Base-by-base conservation (phyloP, 352 stramenopile species). In the Phytophthora melonis region DNA sequence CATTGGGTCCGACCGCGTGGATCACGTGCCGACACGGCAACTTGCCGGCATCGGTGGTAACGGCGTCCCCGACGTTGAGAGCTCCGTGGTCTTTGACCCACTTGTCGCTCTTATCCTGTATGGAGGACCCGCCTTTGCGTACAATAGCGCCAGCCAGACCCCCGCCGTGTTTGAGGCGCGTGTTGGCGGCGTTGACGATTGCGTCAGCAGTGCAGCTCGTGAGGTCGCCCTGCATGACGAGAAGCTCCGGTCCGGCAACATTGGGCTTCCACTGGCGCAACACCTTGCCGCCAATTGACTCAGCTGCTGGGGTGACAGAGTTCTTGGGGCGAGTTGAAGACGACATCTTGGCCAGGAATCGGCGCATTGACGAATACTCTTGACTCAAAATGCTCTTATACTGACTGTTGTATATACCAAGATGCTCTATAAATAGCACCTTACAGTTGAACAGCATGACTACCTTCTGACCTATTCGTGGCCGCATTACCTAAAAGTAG, bases 171-270 rank as follows among this genome's bases (percentile, higher is more conserved):
- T 56, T 18, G 0, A 89, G 61, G 8, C 45, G 23, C 1, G 23
- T 60, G 45, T 87, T 87, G 11, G 82, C 80, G 0, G 82, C 65
- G 56, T 89, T 89, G 7, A 89, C 80, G 59, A 89, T 86, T 36
- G 75, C 82, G 39, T 85, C 82, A 6, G 72, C 64, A 2, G 39
- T 61, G 55, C 75, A 81, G 2, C 23, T 21, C 1, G 82, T 89
- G 18, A 89, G 52, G 54, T 89, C 80, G 19, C 82, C 80, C 67
- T 84, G 63, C 54, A 72, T 36, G 3, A 86, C 78, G 5, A 83
- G 30, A 4, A 89, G 25, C 30, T 77, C 52, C 9, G 64, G 58
- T 8, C 66, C 62, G 18, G 14, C 43, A 1, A 10, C 30, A 5
- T 54, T 61, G 1, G 58, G 53, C 49, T 47, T 72, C 70, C 70